Evolutionary conservation across 192 early-diverging fungal genomes (phyloP).

Genomic region (Rhizoclosmatium sp.): DNA sequence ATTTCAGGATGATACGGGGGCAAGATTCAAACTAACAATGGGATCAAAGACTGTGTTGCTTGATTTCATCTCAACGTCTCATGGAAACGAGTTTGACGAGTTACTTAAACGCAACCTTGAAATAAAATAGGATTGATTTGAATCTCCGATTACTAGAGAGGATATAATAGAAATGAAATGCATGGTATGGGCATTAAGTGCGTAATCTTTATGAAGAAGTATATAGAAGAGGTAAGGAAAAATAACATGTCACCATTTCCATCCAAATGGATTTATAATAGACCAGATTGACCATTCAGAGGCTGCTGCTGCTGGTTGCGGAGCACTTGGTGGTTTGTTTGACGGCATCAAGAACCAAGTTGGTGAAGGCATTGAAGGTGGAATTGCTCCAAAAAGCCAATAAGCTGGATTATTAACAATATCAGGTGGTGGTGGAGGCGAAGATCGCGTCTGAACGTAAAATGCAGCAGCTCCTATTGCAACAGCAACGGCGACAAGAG

Average conservation of each 20-base stretch:
- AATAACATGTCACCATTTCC: slow-evolving; percentile 13
- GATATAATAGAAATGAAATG: too few species aligned
- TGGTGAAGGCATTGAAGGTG: slow-evolving; percentile 32
- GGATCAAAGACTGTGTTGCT: too few species aligned
- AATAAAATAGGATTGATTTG: too few species aligned
- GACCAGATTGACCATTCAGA: background rate
- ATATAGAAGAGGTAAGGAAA: too few species aligned
- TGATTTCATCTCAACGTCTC: too few species aligned
- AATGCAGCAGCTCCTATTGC: slow-evolving; percentile 18
- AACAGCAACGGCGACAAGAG: slow-evolving; percentile 11
- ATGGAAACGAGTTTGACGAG: too few species aligned
- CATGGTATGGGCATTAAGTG: too few species aligned
- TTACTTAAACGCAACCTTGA: too few species aligned
- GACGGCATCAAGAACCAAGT: slow-evolving; percentile 43
- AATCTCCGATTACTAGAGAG: too few species aligned
- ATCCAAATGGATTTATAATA: slow-evolving; percentile 1
- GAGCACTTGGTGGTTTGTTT: slow-evolving; percentile 12
- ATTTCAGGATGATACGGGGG: too few species aligned
- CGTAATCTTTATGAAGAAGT: too few species aligned
- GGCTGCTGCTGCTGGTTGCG: background rate
- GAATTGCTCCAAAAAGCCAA: slow-evolving; percentile 39
- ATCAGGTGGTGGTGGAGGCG: slow-evolving; percentile 30
- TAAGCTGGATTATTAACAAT: slow-evolving; percentile 36
- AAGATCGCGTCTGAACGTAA: slow-evolving; percentile 33
- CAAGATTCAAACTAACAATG: too few species aligned